phyloP scores from a whole-genome alignment of 345 rosid genomes.

The Euclidium syriacum region DNA sequence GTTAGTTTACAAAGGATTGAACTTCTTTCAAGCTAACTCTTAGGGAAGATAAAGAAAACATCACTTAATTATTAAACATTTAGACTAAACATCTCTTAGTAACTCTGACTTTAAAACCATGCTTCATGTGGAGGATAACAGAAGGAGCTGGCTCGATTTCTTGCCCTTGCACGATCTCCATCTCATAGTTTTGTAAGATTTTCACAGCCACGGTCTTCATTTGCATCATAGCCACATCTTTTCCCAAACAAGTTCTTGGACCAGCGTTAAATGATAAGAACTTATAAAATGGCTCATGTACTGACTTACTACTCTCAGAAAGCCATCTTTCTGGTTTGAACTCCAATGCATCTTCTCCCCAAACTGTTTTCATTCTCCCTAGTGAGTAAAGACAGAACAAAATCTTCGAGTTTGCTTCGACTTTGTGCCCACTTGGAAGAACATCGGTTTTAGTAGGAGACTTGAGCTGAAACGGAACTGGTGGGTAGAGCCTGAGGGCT shows the following conservation, averaged over 20 bases:
- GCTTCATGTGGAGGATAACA: background rate
- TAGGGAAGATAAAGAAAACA: too few species aligned
- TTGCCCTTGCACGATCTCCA: background rate
- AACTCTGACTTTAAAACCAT: background rate
- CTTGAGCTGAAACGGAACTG: slow-evolving; percentile 1
- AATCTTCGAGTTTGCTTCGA: background rate
- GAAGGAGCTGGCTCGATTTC: background rate
- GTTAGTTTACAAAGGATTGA: too few species aligned
- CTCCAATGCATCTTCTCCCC: slow-evolving; percentile 15
- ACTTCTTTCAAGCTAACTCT: too few species aligned
- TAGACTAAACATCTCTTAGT: background rate
- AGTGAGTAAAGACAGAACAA: background rate
- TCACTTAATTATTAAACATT: too few species aligned
- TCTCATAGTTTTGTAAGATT: background rate
- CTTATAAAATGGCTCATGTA: background rate
- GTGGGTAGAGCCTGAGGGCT: slow-evolving; percentile 24
- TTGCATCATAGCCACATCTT: background rate
- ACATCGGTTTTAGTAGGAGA: background rate
- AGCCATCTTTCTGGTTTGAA: slow-evolving; percentile 10
- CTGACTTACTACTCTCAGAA: background rate
- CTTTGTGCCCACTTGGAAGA: slow-evolving; percentile 20
- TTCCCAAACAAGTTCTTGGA: background rate
- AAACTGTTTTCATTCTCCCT: too few species aligned
- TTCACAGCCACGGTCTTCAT: background rate
- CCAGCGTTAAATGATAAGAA: too few species aligned